These are phyloP conservation scores for Hygrocybe coccinea DNA, from an alignment of 768 basidiomycete genomes.

Conservation along the genomic window DNA sequence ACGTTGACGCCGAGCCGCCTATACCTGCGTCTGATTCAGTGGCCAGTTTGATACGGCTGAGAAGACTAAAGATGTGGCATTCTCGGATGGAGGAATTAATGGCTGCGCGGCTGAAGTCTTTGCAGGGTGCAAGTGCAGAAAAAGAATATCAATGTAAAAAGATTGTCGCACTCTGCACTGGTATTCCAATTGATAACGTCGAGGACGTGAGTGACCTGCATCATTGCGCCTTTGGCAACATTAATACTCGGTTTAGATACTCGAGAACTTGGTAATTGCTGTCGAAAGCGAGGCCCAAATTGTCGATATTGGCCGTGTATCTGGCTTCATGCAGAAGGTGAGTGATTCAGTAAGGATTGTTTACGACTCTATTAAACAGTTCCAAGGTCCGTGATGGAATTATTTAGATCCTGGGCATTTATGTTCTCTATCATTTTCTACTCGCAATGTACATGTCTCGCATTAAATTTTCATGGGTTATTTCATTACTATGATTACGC, in stretches of 20 bases:
- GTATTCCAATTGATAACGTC: conserved; percentile 80
- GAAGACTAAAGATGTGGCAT: conserved; percentile 82
- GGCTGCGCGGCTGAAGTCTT: conserved; percentile 56
- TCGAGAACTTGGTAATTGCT: conserved; percentile 79
- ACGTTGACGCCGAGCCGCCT: conserved; percentile 68
- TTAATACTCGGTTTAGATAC: conserved; percentile 48
- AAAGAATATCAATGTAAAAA: conserved; percentile 90
- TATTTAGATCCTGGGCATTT: conserved; percentile 34
- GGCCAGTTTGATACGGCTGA: conserved; percentile 61
- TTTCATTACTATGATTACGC: conserved; percentile 17
- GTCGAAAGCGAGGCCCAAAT: conserved; percentile 83
- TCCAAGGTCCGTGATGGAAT: conserved; percentile 57
- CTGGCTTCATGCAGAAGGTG: conserved; percentile 89
- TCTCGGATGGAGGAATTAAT: conserved; percentile 70
- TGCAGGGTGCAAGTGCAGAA: conserved; percentile 79
- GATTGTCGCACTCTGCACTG: conserved; percentile 85
- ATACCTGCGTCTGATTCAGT: conserved; percentile 56
- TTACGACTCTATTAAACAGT: background rate
- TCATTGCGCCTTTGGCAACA: conserved; percentile 12
- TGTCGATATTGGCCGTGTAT: conserved; percentile 79
- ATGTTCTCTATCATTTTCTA: conserved; percentile 11
- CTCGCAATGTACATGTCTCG: conserved; percentile 32
- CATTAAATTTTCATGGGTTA: no score
- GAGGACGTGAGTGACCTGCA: conserved; percentile 64
- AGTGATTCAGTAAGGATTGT: conserved; percentile 10